Percentiles rank a stretch among this genome's conserved stretches.
phyloP scores from a whole-genome alignment of 2,329 filamentous ascomycete genomes.

The Magnaporthiopsis rhizophila region DNA sequence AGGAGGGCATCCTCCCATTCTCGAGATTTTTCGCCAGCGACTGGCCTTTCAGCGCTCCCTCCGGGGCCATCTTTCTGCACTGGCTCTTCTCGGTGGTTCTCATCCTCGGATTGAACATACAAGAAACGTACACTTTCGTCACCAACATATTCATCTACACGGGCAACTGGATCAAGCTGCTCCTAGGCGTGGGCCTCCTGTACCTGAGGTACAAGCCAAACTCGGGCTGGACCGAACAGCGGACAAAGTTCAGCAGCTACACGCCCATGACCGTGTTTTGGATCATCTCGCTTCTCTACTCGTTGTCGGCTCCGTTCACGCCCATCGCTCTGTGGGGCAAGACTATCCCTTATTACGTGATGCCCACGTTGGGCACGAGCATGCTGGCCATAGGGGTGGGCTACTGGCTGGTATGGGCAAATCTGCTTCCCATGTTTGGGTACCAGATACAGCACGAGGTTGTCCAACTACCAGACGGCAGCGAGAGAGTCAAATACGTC shows the following conservation, averaged over 20 bases:
- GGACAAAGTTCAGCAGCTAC: conserved; percentile 20
- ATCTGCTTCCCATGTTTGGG: conserved; percentile 19
- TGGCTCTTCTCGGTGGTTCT: conserved; percentile 24
- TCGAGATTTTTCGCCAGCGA: conserved; percentile 26
- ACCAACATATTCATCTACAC: conserved; percentile 25
- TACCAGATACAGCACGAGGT: conserved; percentile 23
- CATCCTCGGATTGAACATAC: conserved; percentile 20
- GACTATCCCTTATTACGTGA: conserved; percentile 31
- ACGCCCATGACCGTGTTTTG: conserved; percentile 22
- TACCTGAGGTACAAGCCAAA: conserved; percentile 21
- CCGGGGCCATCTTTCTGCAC: conserved; percentile 25
- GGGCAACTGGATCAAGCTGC: conserved; percentile 24
- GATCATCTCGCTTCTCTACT: conserved; percentile 20
- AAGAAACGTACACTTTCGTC: conserved; percentile 23
- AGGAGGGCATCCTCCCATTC: conserved; percentile 25
- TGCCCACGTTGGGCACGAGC: conserved; percentile 31
- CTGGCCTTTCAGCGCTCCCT: conserved; percentile 25
- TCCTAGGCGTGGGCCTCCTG: conserved; percentile 19
- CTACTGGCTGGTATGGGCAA: conserved; percentile 24
- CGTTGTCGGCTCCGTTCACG: conserved; percentile 20
- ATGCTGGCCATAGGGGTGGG: conserved; percentile 27
- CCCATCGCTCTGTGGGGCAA: conserved; percentile 13
- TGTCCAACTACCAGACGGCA: conserved; percentile 22
- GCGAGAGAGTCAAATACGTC: conserved; percentile 23
- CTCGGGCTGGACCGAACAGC: conserved; percentile 20